These are phyloP conservation scores for Mucor piriformis DNA, from an alignment of 371 early-diverging fungal genomes.

Conservation along the genomic window DNA sequence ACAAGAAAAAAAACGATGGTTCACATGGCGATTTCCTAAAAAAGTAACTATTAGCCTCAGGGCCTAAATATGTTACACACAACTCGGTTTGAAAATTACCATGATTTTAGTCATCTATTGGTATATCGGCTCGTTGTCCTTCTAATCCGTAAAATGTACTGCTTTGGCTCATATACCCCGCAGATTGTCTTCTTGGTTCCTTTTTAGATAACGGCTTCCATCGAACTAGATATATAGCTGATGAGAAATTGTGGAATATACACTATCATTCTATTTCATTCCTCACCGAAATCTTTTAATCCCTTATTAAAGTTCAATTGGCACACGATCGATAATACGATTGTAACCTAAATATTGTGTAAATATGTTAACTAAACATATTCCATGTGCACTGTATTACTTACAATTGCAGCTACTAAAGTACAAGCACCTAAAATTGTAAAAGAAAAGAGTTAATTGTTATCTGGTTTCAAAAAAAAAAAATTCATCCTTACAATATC, in stretches of 20 bases:
- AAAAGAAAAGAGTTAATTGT: neutral
- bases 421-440: neutral
- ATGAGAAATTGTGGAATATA: too few species aligned
- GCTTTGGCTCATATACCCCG: neutral
- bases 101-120: neutral
- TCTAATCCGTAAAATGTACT: neutral
- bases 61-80: too few species aligned
- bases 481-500: constrained; percentile 19
- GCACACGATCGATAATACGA: neutral
- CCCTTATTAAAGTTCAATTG: constrained; percentile 15
- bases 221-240: neutral
- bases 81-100: neutral
- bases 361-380: neutral
- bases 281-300: constrained; percentile 9
- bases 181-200: neutral
- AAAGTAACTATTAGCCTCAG: too few species aligned
- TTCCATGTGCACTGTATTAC: neutral
- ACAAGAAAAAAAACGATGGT: too few species aligned
- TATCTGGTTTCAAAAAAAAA: neutral
- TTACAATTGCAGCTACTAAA: neutral
- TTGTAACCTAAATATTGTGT: neutral
- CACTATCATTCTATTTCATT: too few species aligned
- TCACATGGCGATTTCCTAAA: too few species aligned
- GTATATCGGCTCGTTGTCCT: neutral
- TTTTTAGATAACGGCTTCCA: neutral